These are phyloP conservation scores for Pythium chondricola DNA, from an alignment of 352 stramenopile species.

Conservation along the genomic window DNA sequence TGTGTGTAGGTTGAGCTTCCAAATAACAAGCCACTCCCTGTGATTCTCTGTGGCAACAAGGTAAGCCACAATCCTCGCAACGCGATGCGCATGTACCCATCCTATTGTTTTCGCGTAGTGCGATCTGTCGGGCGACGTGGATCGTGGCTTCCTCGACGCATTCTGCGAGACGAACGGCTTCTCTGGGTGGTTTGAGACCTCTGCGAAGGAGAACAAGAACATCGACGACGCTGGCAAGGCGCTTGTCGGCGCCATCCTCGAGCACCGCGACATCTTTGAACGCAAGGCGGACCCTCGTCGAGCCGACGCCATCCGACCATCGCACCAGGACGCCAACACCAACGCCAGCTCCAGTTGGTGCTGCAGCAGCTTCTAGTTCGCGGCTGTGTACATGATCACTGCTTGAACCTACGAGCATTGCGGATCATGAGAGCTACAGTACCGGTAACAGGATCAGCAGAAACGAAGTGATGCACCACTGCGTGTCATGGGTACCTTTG, in stretches of 20 bases:
- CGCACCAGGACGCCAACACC: slow-evolving; percentile 36
- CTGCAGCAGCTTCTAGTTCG: slow-evolving; percentile 81
- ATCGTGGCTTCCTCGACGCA: slow-evolving; percentile 72
- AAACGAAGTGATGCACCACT: too few species aligned
- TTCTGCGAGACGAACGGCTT: slow-evolving; percentile 90
- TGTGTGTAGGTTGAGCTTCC: slow-evolving; percentile 63
- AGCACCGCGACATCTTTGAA: slow-evolving; percentile 86
- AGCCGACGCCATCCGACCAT: slow-evolving; percentile 71
- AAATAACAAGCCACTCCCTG: slow-evolving; percentile 86
- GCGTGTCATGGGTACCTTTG: too few species aligned
- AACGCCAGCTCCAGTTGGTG: slow-evolving; percentile 55
- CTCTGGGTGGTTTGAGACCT: slow-evolving; percentile 90
- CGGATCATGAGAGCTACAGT: too few species aligned
- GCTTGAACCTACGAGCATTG: too few species aligned
- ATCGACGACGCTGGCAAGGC: slow-evolving; percentile 86
- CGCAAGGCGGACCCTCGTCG: slow-evolving; percentile 66
- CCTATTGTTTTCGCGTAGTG: slow-evolving; percentile 27
- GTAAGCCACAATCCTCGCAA: slow-evolving; percentile 21
- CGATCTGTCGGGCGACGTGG: slow-evolving; percentile 76
- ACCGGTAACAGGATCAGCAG: too few species aligned
- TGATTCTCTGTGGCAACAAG: slow-evolving; percentile 93
- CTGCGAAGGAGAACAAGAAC: slow-evolving; percentile 90
- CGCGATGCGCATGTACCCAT: neutral
- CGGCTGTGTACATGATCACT: neutral
- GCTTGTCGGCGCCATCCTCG: slow-evolving; percentile 70